Conservation (phyloP, 1,284 basidiomycete genomes). For the Irpex sp. region DNA sequence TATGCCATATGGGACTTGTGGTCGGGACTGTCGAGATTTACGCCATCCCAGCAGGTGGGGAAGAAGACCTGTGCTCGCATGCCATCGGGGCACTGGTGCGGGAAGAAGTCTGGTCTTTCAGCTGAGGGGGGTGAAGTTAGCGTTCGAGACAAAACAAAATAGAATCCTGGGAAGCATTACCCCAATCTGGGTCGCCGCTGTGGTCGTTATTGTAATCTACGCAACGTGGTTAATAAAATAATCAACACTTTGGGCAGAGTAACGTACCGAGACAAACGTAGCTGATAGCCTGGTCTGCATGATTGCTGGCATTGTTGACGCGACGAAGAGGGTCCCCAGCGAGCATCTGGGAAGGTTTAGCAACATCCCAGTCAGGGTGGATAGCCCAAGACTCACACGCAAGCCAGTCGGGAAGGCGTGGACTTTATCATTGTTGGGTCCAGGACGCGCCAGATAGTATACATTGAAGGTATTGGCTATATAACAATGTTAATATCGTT, state of each 20-base stretch:
- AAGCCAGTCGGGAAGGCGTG: slow-evolving; percentile 12
- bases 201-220: slow-evolving; percentile 7
- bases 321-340: slow-evolving; percentile 9
- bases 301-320: slow-evolving; percentile 9
- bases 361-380: background rate
- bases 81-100: slow-evolving; percentile 13
- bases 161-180: background rate
- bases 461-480: slow-evolving; percentile 14
- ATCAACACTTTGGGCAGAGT: background rate
- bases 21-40: slow-evolving; percentile 38
- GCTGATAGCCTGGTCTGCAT: slow-evolving; percentile 12
- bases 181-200: slow-evolving; percentile 12
- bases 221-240: too few relatives aligned
- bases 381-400: slow-evolving; percentile 2
- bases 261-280: slow-evolving; percentile 12
- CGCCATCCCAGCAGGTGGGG: slow-evolving; percentile 34
- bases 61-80: slow-evolving; percentile 16
- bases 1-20: slow-evolving; percentile 43
- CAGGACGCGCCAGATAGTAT: slow-evolving; percentile 11
- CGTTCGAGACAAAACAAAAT: background rate
- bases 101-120: slow-evolving; percentile 13
- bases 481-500: background rate
- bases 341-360: slow-evolving; percentile 8
- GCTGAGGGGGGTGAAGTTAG: background rate
- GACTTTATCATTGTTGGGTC: slow-evolving; percentile 7